Evolutionary conservation across 208 protist species (phyloP), one percentile per base, ranked within the genome.

Genomic region (Giardia muris): DNA sequence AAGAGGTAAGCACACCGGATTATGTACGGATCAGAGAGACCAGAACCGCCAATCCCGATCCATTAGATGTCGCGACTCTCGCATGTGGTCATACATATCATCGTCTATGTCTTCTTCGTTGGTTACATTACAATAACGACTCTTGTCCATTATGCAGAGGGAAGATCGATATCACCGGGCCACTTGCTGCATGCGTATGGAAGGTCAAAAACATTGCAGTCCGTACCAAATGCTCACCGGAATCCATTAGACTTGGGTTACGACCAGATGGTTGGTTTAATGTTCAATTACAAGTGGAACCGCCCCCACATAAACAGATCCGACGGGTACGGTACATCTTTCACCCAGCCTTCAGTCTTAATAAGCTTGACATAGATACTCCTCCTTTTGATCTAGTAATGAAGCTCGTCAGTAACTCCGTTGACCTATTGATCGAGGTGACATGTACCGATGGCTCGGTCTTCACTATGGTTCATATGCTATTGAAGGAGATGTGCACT

Each of bases 331-430:
- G 87, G 22, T 93, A 93, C 46, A 19, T 93, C 0, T 93, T 93
- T 89, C 92, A 93, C 87, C 92, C 92, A 86, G 92, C 92, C 10
- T 93, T 93, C 46, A 67, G n/a, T 43, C 86, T 93, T 1, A 93
- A 89, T 89, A 93, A 92, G 4, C 86, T 93, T 42, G 46, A 46
- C 3, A 93, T 93, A 22, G 0, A 90, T 2, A 93, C 1, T 0
- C 43, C 67, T 2, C 92, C 92, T 10, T 93, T 88, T 43, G 92
- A 93, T 43, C 42, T 93, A 19, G 92, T 93, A 2, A 87, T 93
- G 86, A 93, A 93, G 46, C 90, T 93, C 19, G 87, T 90, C 42
- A 47, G 42, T 46, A 90, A 90, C 48, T 90, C 87, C 19, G 87
- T 90, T 90, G 87, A 90, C 2, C 2, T 90, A 39, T 22, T 90